Conservation (phyloP, 495 filamentous ascomycete species). For the Neurospora sp. region DNA sequence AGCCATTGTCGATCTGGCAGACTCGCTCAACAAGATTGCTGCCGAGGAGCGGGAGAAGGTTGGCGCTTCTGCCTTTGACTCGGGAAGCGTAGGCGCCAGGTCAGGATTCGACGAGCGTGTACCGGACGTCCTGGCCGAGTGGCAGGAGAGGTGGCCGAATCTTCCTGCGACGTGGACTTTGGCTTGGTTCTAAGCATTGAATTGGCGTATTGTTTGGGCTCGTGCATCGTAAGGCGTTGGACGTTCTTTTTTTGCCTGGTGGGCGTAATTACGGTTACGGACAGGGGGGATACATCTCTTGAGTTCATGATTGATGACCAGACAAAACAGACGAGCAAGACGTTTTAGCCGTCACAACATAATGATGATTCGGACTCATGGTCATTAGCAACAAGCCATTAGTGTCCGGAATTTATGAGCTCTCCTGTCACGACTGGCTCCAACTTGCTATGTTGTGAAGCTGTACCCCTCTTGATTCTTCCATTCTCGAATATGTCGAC, state of each 20-base stretch:
- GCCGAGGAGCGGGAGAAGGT: slow-evolving; percentile 59
- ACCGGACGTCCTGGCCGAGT: slow-evolving; percentile 84
- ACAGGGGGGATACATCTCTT: neutral
- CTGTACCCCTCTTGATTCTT: neutral
- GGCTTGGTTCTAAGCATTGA: slow-evolving; percentile 68
- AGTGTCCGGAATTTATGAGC: neutral
- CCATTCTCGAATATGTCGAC: neutral
- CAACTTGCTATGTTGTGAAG: neutral
- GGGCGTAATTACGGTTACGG: neutral
- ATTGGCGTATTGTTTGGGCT: neutral
- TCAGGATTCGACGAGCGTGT: slow-evolving; percentile 85
- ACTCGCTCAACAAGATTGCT: slow-evolving; percentile 76
- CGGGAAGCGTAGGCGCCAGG: slow-evolving; percentile 55
- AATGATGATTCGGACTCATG: neutral
- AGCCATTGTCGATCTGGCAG: slow-evolving; percentile 86
- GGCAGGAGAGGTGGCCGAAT: slow-evolving; percentile 92
- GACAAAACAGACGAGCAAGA: neutral
- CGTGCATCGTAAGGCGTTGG: neutral
- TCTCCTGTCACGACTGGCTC: neutral
- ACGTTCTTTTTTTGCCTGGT: neutral
- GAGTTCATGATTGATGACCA: neutral
- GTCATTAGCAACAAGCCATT: neutral
- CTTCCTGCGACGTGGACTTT: slow-evolving; percentile 89
- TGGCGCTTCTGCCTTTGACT: slow-evolving; percentile 55
- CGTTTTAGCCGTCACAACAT: neutral